These are phyloP conservation scores for Ettlia oleoabundans DNA, from an alignment of 139 green algal species.

Conservation along the genomic window DNA sequence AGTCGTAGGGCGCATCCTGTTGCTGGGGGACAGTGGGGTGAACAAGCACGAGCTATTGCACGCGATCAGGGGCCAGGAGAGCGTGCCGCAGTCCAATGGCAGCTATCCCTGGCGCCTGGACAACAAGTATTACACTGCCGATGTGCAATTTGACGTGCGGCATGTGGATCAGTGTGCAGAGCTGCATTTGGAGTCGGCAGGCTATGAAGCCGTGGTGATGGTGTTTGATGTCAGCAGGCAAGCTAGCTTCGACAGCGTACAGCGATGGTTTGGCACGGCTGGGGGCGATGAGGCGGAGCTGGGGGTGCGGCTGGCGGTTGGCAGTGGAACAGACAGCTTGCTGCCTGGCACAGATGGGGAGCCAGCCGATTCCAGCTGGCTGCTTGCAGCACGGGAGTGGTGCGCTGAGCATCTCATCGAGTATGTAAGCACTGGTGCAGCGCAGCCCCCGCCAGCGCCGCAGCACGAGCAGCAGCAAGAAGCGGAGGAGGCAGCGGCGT, in stretches of 20 bases:
- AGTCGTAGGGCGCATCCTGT: constrained; percentile 1
- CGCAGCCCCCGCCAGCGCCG: too few relatives aligned
- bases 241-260: constrained; percentile 16
- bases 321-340: not conserved
- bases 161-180: constrained; percentile 7
- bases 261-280: constrained; percentile 9
- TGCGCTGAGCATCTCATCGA: constrained; percentile 35
- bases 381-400: constrained; percentile 26
- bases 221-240: constrained; percentile 5
- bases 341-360: not conserved
- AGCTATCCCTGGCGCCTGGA: constrained; percentile 24
- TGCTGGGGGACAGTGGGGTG: not conserved
- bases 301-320: constrained; percentile 13
- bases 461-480: not conserved
- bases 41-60: not conserved
- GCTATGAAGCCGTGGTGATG: constrained; percentile 37
- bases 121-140: constrained; percentile 50
- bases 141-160: constrained; percentile 15
- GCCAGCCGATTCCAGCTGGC: not conserved
- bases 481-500: not conserved
- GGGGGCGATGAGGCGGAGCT: constrained; percentile 16
- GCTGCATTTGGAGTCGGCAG: not conserved
- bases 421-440: not conserved
- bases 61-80: not conserved
- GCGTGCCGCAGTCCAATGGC: not conserved